A percentile compares a stretch with the other conserved stretches of the same genome.
These are phyloP conservation scores for Cymbidium sinense DNA, from an alignment of 106 monocot genomes.

Conservation along the genomic window DNA sequence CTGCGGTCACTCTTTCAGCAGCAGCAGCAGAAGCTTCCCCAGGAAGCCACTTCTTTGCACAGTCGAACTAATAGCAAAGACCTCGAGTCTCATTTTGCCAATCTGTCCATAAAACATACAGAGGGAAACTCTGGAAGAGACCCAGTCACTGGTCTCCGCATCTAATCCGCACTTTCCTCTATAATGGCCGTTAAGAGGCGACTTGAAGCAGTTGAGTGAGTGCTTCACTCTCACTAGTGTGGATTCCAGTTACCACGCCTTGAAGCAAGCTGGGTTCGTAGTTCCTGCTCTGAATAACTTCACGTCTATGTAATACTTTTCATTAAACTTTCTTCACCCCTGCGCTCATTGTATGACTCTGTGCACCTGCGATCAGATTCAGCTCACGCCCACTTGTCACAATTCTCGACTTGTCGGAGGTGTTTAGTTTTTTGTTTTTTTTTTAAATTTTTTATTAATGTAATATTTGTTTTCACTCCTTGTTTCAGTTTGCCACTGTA, in stretches of 20 bases:
- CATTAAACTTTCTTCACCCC: not conserved
- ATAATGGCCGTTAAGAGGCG: constrained; percentile 35
- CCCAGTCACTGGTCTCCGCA: constrained; percentile 27
- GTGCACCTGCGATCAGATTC: constrained; percentile 65
- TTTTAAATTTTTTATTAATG: too few species aligned
- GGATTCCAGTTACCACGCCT: not conserved
- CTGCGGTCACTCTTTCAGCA: constrained; percentile 52
- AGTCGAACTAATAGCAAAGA: constrained; percentile 66
- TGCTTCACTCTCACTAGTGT: not conserved
- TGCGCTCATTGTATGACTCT: not conserved
- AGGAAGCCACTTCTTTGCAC: constrained; percentile 25
- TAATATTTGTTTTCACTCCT: not conserved
- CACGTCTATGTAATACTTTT: not conserved
- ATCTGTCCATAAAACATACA: constrained; percentile 71
- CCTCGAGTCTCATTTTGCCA: constrained; percentile 63
- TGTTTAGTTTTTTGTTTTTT: constrained; percentile 56
- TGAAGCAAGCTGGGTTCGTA: constrained; percentile 3
- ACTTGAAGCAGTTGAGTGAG: not conserved
- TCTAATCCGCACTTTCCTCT: constrained; percentile 10
- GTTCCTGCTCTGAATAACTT: constrained; percentile 17
- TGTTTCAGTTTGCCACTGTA: not conserved
- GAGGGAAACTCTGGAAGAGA: constrained; percentile 44
- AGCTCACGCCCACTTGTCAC: constrained; percentile 18
- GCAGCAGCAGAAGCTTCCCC: constrained; percentile 56
- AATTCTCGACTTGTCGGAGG: constrained; percentile 56